Evolutionary conservation across 108 stramenopile species (phyloP).

Genomic region (Fragilaria crotonensis): DNA sequence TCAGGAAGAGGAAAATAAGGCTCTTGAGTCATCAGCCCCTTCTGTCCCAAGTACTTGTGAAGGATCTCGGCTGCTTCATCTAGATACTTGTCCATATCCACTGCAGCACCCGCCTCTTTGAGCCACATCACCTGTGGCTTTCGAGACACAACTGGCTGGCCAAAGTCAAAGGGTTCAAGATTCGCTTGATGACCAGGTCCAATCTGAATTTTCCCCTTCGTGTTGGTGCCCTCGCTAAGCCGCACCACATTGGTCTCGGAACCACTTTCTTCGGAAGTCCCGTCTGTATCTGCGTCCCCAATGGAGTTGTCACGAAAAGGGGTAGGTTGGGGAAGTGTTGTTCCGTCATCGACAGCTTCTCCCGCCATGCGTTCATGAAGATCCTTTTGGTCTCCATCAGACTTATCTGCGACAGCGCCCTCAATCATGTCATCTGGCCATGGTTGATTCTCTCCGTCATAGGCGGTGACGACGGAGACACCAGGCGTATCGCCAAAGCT

Average conservation of each 20-base stretch:
- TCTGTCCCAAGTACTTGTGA: conserved; percentile 28
- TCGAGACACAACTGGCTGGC: conserved; percentile 22
- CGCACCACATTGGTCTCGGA: conserved; percentile 13
- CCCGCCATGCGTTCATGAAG: no score
- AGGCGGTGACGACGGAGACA: conserved; percentile 7
- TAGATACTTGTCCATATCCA: conserved; percentile 34
- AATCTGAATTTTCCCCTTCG: conserved; percentile 54
- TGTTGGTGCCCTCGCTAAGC: conserved; percentile 45
- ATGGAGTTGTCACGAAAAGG: not conserved
- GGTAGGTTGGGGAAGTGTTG: not conserved
- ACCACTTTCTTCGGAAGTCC: conserved; percentile 9
- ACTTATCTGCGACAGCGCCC: not conserved
- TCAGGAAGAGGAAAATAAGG: conserved; percentile 39
- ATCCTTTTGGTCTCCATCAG: not conserved
- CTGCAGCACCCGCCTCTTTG: conserved; percentile 24
- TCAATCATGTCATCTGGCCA: conserved; percentile 6
- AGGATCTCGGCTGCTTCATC: conserved; percentile 35
- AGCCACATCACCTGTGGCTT: conserved; percentile 62
- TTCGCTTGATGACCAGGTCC: conserved; percentile 59
- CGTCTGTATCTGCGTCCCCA: conserved; percentile 15
- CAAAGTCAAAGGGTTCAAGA: conserved; percentile 32
- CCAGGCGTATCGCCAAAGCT: conserved; percentile 12
- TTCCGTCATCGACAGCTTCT: not conserved
- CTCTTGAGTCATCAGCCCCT: conserved; percentile 19
- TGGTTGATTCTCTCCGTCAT: conserved; percentile 16